Conservation (phyloP, 2,329 filamentous ascomycete species). For the Rhexocercosporidium sp. region DNA sequence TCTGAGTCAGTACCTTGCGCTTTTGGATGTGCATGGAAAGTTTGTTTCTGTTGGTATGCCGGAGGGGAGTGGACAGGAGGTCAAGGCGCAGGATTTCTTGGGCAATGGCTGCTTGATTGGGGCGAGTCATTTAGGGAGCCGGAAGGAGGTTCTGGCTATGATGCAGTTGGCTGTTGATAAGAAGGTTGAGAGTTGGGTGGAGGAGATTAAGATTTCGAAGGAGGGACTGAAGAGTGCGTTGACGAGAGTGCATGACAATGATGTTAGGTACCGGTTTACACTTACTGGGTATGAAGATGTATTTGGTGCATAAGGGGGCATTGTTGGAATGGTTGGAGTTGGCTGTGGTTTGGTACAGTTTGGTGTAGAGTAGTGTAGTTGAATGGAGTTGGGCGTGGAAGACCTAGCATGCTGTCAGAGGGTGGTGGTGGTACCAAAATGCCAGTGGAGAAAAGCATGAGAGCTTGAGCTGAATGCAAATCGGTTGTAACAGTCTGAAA, state of each 20-base stretch:
- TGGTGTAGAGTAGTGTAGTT: no score
- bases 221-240: slow-evolving; percentile 72
- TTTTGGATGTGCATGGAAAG: slow-evolving; percentile 80
- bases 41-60: slow-evolving; percentile 84
- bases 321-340: not conserved
- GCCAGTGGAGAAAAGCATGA: not conserved
- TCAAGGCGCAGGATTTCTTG: slow-evolving; percentile 77
- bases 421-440: not conserved
- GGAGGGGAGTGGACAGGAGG: slow-evolving; percentile 72
- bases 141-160: slow-evolving; percentile 75
- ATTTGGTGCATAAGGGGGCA: slow-evolving; percentile 50
- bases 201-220: slow-evolving; percentile 75
- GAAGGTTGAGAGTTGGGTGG: slow-evolving; percentile 72
- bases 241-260: slow-evolving; percentile 70
- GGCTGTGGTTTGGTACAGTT: not conserved
- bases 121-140: slow-evolving; percentile 72
- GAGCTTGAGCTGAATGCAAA: slow-evolving; percentile 1
- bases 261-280: slow-evolving; percentile 76
- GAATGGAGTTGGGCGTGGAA: not conserved
- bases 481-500: not conserved
- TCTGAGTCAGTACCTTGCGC: slow-evolving; percentile 72
- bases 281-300: slow-evolving; percentile 71
- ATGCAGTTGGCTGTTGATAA: slow-evolving; percentile 72
- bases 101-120: slow-evolving; percentile 76
- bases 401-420: no score